A percentile compares a stretch with the other conserved stretches of the same genome.
phyloP scores from a whole-genome alignment of 1,139 yeast genomes.

The Zhuliangozyma parablackwelliae region DNA sequence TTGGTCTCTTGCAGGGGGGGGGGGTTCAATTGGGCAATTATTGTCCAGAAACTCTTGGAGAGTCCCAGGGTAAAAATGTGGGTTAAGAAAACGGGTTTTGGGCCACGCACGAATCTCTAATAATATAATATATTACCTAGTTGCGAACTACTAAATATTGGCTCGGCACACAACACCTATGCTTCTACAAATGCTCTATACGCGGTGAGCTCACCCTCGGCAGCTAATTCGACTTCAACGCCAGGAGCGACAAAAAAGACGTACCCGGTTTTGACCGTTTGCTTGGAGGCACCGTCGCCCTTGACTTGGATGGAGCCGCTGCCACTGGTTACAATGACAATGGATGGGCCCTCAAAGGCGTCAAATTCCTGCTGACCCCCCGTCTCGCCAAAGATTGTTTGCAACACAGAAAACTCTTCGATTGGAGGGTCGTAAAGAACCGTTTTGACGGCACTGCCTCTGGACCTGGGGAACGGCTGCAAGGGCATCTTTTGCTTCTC shows the following conservation, averaged over 20 bases:
- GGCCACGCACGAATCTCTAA: too few relatives aligned
- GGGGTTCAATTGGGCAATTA: too few relatives aligned
- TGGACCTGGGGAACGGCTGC: conserved; percentile 54
- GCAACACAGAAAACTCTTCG: conserved; percentile 89
- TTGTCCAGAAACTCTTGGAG: too few relatives aligned
- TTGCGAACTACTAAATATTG: conserved; percentile 9
- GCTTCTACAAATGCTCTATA: conserved; percentile 88
- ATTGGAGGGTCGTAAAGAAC: conserved; percentile 91
- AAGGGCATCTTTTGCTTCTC: conserved; percentile 89
- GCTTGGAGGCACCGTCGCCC: conserved; percentile 28
- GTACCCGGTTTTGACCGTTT: conserved; percentile 53
- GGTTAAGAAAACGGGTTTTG: too few relatives aligned
- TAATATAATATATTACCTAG: too few relatives aligned
- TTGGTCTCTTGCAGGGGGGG: too few relatives aligned
- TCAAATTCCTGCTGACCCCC: conserved; percentile 49
- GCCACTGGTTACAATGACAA: conserved; percentile 80
- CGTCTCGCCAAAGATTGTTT: conserved; percentile 50
- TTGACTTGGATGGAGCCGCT: conserved; percentile 52
- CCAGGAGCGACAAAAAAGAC: conserved; percentile 85
- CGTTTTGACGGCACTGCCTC: conserved; percentile 60
- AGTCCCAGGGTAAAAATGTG: too few relatives aligned
- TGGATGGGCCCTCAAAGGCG: conserved; percentile 80
- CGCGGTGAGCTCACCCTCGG: conserved; percentile 55
- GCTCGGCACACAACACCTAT: conserved; percentile 14
- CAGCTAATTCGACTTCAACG: conserved; percentile 54